These are phyloP conservation scores for Solanum chiquidenum DNA, from an alignment of 257 asterid genomes.

Conservation along the genomic window DNA sequence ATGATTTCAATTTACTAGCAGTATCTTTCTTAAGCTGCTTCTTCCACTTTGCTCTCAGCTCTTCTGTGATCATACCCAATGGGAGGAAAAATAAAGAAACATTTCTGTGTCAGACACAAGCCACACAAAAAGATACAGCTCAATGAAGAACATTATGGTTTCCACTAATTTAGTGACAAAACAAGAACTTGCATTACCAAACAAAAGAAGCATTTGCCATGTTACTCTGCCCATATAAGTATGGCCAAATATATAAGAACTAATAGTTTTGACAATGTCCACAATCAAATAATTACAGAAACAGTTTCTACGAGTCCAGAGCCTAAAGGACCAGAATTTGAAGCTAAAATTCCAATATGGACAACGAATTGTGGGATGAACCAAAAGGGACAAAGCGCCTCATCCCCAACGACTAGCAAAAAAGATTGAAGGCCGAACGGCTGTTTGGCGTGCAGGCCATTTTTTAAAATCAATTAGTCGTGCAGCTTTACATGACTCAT, in stretches of 20 bases:
- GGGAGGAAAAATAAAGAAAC: background rate
- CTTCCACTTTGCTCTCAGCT: constrained; percentile 83
- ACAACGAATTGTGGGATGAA: background rate
- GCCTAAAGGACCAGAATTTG: background rate
- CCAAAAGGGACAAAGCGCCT: background rate
- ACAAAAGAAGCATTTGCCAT: background rate
- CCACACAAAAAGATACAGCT: background rate
- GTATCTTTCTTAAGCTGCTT: constrained; percentile 86
- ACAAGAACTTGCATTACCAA: background rate
- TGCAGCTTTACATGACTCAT: background rate
- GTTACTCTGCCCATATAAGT: background rate
- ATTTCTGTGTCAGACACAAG: background rate
- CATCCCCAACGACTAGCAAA: background rate
- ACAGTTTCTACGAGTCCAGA: background rate
- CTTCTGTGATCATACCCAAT: constrained; percentile 49
- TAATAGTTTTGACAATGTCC: background rate
- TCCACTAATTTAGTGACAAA: background rate
- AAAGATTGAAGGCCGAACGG: background rate
- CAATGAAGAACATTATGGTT: background rate
- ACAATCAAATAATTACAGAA: background rate
- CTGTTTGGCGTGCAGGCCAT: background rate
- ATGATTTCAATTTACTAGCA: constrained; percentile 72
- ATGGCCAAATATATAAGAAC: background rate
- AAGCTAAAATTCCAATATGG: background rate
- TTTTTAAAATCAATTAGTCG: background rate